Evolutionary conservation across 2,329 filamentous ascomycete genomes (phyloP).

Genomic region (Microdochium trichocladiopsis): DNA sequence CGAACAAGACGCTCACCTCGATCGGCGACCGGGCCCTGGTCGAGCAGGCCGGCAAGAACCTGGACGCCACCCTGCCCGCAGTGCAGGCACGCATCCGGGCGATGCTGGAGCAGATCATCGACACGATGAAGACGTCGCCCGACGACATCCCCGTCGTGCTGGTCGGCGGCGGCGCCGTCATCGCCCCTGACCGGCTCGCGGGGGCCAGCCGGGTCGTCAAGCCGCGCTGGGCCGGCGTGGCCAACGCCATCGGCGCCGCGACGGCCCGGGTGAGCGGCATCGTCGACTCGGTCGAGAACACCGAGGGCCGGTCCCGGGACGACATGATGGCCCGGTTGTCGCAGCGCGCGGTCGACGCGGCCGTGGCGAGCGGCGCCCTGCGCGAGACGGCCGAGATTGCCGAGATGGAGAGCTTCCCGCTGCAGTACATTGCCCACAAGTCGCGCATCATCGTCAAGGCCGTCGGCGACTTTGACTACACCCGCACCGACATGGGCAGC

Average conservation of each 20-base stretch:
- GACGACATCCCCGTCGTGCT: slow-evolving; percentile 51
- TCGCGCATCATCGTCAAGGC: slow-evolving; percentile 52
- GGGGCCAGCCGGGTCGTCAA: slow-evolving; percentile 51
- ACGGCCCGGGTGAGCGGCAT: slow-evolving; percentile 52
- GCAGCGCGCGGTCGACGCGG: slow-evolving; percentile 32
- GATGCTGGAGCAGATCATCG: slow-evolving; percentile 30
- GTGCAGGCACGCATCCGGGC: slow-evolving; percentile 13
- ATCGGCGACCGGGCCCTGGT: slow-evolving; percentile 31
- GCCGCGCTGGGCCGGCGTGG: slow-evolving; percentile 49
- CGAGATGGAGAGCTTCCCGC: slow-evolving; percentile 45
- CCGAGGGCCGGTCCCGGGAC: slow-evolving; percentile 28
- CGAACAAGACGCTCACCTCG: too few relatives aligned
- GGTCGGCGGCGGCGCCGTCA: slow-evolving; percentile 56
- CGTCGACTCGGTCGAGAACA: slow-evolving; percentile 42
- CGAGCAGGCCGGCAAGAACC: slow-evolving; percentile 7
- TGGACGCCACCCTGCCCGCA: slow-evolving; percentile 24
- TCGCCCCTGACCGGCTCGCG: slow-evolving; percentile 45
- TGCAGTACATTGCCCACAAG: slow-evolving; percentile 47
- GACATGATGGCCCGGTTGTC: slow-evolving; percentile 29
- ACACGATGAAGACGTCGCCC: slow-evolving; percentile 56
- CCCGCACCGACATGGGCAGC: slow-evolving; percentile 17
- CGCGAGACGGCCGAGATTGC: slow-evolving; percentile 36
- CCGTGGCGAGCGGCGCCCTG: slow-evolving; percentile 36
- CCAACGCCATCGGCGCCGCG: slow-evolving; percentile 59
- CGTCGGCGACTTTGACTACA: slow-evolving; percentile 48